Evolutionary conservation across 352 stramenopile genomes (phyloP).

Genomic region (Peronospora tabacina): DNA sequence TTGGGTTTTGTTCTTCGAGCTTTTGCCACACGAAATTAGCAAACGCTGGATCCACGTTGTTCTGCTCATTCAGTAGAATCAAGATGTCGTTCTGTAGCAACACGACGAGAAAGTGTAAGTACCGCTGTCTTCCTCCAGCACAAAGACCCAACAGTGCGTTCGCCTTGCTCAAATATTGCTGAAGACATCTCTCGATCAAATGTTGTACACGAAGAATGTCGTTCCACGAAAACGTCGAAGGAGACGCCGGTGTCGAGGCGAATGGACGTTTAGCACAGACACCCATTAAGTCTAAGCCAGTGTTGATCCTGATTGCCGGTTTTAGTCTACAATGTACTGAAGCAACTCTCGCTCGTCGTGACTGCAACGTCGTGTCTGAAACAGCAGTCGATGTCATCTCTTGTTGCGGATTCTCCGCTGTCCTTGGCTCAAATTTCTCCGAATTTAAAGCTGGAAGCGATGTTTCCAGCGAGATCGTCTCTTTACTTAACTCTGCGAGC

Average conservation of each 20-base stretch:
- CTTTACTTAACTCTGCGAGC: constrained; percentile 17
- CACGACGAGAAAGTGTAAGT: neutral
- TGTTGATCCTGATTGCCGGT: constrained; percentile 34
- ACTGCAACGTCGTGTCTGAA: constrained; percentile 1
- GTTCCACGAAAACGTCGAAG: constrained; percentile 71
- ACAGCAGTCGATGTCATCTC: neutral
- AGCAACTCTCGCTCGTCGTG: constrained; percentile 14
- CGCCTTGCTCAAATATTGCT: constrained; percentile 88
- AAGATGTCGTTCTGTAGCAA: constrained; percentile 50
- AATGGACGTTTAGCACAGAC: constrained; percentile 24
- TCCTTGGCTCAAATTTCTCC: constrained; percentile 11
- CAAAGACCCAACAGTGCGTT: neutral
- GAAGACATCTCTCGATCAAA: constrained; percentile 85
- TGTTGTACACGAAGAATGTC: constrained; percentile 87
- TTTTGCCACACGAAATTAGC: constrained; percentile 87
- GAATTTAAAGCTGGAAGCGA: constrained; percentile 1
- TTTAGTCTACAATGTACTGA: constrained; percentile 23
- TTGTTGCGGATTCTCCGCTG: constrained; percentile 6
- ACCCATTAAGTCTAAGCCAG: constrained; percentile 8
- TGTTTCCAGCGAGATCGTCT: neutral
- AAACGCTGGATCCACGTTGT: constrained; percentile 79
- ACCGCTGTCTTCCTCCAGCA: neutral
- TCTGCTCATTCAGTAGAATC: constrained; percentile 51
- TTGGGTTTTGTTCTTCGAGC: constrained; percentile 86
- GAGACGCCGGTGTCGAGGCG: constrained; percentile 19